These are phyloP conservation scores for Lanzia echinophila DNA, from an alignment of 2,329 filamentous ascomycete genomes.

Conservation along the genomic window DNA sequence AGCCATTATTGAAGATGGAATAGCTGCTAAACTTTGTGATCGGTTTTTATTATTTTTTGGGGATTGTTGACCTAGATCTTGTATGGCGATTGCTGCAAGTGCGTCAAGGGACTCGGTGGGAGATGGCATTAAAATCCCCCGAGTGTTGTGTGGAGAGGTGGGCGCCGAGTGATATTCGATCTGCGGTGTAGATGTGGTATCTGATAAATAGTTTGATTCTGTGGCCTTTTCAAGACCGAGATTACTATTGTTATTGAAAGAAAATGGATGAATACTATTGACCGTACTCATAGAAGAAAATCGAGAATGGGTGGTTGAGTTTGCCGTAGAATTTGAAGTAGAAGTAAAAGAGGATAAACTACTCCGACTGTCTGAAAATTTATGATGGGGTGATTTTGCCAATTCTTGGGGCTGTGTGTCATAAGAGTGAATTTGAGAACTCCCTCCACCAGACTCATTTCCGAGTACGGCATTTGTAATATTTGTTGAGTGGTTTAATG, in stretches of 20 bases:
- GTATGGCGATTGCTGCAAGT: slow-evolving; percentile 23
- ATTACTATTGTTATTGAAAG: background rate
- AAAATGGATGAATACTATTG: slow-evolving; percentile 13
- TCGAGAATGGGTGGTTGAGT: slow-evolving; percentile 28
- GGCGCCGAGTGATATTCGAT: slow-evolving; percentile 1
- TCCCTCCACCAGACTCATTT: background rate
- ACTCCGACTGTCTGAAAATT: slow-evolving; percentile 29
- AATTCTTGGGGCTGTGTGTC: slow-evolving; percentile 16
- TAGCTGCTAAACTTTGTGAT: slow-evolving; percentile 2
- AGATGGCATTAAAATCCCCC: slow-evolving; percentile 11
- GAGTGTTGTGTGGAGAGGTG: background rate
- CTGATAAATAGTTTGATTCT: background rate
- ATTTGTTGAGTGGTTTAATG: slow-evolving; percentile 12
- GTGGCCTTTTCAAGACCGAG: background rate
- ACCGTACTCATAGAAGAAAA: slow-evolving; percentile 31
- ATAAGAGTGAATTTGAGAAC: slow-evolving; percentile 13
- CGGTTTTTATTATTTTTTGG: slow-evolving; percentile 1
- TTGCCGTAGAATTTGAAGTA: slow-evolving; percentile 26
- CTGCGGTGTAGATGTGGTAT: background rate
- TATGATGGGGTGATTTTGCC: slow-evolving; percentile 25
- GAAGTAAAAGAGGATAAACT: slow-evolving; percentile 31
- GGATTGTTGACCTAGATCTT: slow-evolving; percentile 13
- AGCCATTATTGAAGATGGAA: background rate
- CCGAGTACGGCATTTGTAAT: background rate
- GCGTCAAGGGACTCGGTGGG: slow-evolving; percentile 22